These are phyloP conservation scores for Aureobasidium sp. DNA, from an alignment of 2,329 filamentous ascomycete species.

Conservation along the genomic window DNA sequence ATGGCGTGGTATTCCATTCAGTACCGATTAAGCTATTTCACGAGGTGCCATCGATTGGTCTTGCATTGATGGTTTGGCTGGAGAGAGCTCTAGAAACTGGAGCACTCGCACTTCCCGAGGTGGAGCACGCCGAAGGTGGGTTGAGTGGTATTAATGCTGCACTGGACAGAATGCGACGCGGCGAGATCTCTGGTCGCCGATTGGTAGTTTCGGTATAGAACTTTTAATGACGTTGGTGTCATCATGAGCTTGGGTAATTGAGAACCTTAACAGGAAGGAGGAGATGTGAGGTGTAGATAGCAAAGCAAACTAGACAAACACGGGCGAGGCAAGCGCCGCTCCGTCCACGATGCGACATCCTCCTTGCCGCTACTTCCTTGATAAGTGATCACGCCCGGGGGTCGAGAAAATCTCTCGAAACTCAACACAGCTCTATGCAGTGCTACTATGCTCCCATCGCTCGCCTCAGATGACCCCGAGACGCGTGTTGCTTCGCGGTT, in stretches of 20 bases:
- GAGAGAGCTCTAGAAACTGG: constrained; percentile 54
- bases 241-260: neutral
- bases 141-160: constrained; percentile 61
- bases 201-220: constrained; percentile 49
- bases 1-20: constrained; percentile 50
- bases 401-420: neutral
- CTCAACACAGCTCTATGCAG: neutral
- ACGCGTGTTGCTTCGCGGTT: neutral
- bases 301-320: constrained; percentile 4
- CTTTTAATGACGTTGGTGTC: neutral
- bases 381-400: neutral
- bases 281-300: neutral
- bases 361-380: neutral
- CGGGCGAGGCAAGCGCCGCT: neutral
- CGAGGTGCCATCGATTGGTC: constrained; percentile 56
- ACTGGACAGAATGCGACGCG: constrained; percentile 57
- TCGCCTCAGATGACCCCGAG: neutral
- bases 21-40: constrained; percentile 74
- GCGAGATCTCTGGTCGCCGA: constrained; percentile 60
- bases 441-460: neutral
- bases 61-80: constrained; percentile 58
- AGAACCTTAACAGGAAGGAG: neutral
- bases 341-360: neutral
- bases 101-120: constrained; percentile 53
- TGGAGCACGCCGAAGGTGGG: constrained; percentile 58